Percentiles rank a stretch among this genome's conserved stretches.
phyloP scores from a whole-genome alignment of 78 protist genomes.

The Dictyostelium citrinum region DNA sequence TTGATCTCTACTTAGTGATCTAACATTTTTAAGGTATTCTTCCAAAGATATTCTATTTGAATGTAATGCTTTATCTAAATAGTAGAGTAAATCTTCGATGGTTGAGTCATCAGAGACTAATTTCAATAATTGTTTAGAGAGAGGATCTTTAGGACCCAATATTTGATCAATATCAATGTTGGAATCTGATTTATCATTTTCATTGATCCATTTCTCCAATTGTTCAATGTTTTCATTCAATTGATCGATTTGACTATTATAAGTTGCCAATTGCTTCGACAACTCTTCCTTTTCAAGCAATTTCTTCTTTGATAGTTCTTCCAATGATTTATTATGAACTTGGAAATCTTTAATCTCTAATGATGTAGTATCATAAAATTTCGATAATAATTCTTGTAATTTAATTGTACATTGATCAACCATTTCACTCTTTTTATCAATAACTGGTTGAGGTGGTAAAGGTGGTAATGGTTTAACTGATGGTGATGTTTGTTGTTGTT shows the following conservation, averaged over 20 bases:
- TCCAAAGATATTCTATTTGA: conserved; percentile 34
- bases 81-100: conserved; percentile 62
- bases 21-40: conserved; percentile 50
- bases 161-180: conserved; percentile 25
- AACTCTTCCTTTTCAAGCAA: neutral
- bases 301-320: neutral
- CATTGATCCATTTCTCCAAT: conserved; percentile 20
- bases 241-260: neutral
- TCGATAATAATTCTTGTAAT: conserved; percentile 27
- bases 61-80: conserved; percentile 65
- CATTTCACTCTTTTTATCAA: neutral
- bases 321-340: neutral
- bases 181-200: conserved; percentile 11
- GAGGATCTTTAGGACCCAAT: conserved; percentile 34
- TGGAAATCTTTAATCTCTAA: conserved; percentile 5
- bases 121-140: conserved; percentile 22
- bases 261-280: neutral
- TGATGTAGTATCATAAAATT: conserved; percentile 35
- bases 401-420: conserved; percentile 46
- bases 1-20: conserved; percentile 63
- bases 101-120: conserved; percentile 58
- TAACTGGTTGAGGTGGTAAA: conserved; percentile 11
- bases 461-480: neutral
- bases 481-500: neutral
- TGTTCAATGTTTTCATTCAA: conserved; percentile 12